Percentiles rank a stretch among this genome's conserved stretches.
Conservation (phyloP, 495 filamentous ascomycete genomes). For the Penicillium silybi region DNA sequence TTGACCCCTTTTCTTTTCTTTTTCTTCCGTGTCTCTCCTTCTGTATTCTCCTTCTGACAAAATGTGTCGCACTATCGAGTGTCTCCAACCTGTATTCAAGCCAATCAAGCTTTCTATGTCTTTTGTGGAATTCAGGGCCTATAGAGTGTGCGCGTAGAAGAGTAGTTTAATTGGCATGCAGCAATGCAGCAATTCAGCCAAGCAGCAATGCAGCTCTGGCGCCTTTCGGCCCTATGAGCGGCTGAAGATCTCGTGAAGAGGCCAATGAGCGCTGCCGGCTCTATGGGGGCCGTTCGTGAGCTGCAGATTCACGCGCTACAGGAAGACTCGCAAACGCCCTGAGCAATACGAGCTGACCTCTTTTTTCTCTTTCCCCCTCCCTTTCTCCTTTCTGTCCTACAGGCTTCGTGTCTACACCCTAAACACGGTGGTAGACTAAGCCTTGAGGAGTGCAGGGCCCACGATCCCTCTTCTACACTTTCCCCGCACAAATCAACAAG, state of each 20-base stretch:
- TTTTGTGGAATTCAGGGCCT: neutral
- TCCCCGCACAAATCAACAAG: constrained; percentile 8
- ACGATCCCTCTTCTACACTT: neutral
- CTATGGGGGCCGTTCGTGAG: neutral
- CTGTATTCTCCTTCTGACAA: constrained; percentile 14
- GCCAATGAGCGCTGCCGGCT: constrained; percentile 3
- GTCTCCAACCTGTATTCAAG: constrained; percentile 4
- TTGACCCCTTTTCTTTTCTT: constrained; percentile 23
- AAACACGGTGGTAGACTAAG: neutral
- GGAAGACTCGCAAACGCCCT: neutral
- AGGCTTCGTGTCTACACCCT: neutral
- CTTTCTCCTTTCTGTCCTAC: neutral
- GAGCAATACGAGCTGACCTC: constrained; percentile 1
- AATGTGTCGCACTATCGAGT: constrained; percentile 4
- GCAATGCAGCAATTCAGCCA: neutral
- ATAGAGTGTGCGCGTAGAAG: too few species aligned
- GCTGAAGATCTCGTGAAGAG: constrained; percentile 4
- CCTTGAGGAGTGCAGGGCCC: neutral
- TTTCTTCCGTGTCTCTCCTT: constrained; percentile 5
- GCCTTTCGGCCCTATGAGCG: neutral
- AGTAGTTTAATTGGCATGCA: neutral
- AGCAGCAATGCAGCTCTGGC: neutral
- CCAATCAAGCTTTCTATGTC: neutral
- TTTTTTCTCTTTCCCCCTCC: neutral
- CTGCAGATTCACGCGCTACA: neutral